Evolutionary conservation across 75 land plant species (phyloP).

Genomic region (Larix kaempferi): DNA sequence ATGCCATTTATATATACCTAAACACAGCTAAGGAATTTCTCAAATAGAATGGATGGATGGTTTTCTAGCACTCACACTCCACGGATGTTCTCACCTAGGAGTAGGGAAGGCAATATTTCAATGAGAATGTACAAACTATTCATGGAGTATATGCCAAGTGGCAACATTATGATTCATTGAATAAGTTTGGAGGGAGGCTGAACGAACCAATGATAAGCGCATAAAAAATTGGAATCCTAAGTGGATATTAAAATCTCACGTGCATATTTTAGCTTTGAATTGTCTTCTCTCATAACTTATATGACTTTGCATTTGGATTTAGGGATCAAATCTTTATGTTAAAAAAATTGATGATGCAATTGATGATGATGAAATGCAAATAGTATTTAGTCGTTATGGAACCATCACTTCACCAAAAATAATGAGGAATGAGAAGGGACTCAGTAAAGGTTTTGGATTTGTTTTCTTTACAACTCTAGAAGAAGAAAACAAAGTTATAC

Average conservation of each 20-base stretch:
- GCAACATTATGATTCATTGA: too few relatives aligned
- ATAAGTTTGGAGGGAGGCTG: too few relatives aligned
- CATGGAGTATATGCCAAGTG: too few relatives aligned
- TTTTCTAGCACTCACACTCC: too few relatives aligned
- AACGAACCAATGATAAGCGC: too few relatives aligned
- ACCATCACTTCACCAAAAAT: constrained; percentile 61
- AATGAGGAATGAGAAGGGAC: constrained; percentile 62
- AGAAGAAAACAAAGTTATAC: constrained; percentile 63
- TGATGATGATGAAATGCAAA: constrained; percentile 48
- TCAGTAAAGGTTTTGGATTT: constrained; percentile 73
- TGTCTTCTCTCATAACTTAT: not conserved
- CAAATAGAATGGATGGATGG: too few relatives aligned
- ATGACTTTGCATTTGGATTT: not conserved
- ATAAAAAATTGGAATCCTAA: too few relatives aligned
- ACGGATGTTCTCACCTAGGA: too few relatives aligned
- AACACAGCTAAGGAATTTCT: too few relatives aligned
- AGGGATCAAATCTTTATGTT: constrained; percentile 65
- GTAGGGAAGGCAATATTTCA: too few relatives aligned
- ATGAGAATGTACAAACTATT: too few relatives aligned
- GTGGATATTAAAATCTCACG: constrained; percentile 46
- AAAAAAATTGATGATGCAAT: constrained; percentile 69
- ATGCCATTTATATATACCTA: too few relatives aligned
- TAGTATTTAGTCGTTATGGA: constrained; percentile 49
- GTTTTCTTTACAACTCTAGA: constrained; percentile 62
- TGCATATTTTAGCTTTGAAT: constrained; percentile 5